phyloP scores from a whole-genome alignment of 768 basidiomycete species.

The Aureoboletus auriporus region DNA sequence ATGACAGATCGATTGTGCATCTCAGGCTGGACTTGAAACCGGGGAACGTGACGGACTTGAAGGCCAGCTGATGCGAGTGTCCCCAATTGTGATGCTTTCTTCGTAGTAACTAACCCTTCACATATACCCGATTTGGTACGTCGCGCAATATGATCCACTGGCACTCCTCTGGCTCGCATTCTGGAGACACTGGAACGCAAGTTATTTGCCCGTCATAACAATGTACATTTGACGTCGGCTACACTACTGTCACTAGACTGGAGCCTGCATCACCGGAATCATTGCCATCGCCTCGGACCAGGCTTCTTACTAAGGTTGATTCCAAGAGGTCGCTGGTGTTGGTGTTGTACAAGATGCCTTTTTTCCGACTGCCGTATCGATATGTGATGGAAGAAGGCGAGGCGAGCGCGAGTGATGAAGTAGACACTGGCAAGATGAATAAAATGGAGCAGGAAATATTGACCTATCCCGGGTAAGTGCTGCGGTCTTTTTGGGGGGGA shows the following conservation, averaged over 20 bases:
- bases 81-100: background rate
- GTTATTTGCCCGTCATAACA: conserved; percentile 26
- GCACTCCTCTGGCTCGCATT: conserved; percentile 59
- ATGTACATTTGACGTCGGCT: background rate
- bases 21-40: conserved; percentile 94
- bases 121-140: conserved; percentile 84
- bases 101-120: background rate
- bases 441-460: conserved; percentile 70
- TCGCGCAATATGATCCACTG: conserved; percentile 85
- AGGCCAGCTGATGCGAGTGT: conserved; percentile 67
- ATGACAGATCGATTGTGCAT: conserved; percentile 82
- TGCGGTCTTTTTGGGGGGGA: background rate
- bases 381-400: conserved; percentile 65
- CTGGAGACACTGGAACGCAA: conserved; percentile 94
- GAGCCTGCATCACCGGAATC: conserved; percentile 91
- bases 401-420: conserved; percentile 46
- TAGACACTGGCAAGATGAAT: conserved; percentile 65
- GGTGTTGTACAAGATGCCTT: conserved; percentile 90
- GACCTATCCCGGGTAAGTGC: conserved; percentile 65
- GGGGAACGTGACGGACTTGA: conserved; percentile 89
- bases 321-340: conserved; percentile 95
- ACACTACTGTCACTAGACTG: conserved; percentile 54
- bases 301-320: conserved; percentile 65
- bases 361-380: conserved; percentile 83
- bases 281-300: conserved; percentile 61